Percentiles rank a stretch among this genome's conserved stretches.
These are phyloP conservation scores for Saccharomyces hybrid DNA, from an alignment of 1,139 yeast genomes.

Conservation along the genomic window DNA sequence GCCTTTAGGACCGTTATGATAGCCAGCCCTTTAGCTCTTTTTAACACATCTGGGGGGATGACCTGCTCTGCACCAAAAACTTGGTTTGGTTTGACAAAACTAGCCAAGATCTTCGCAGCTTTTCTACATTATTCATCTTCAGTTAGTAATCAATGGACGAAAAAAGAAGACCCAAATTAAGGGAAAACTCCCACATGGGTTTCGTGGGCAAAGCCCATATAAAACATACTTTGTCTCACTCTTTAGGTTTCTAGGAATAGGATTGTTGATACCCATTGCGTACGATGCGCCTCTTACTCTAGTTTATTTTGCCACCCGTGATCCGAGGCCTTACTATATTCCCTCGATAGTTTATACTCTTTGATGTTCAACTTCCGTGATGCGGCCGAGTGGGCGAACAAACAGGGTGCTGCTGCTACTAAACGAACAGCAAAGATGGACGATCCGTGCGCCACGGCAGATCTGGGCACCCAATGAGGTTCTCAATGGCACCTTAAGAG, in stretches of 20 bases:
- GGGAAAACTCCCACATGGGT: not conserved
- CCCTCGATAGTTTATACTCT: not conserved
- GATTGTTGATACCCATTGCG: constrained; percentile 77
- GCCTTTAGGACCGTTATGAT: constrained; percentile 88
- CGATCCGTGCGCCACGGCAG: not conserved
- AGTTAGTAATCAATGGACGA: not conserved
- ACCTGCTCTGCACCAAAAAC: constrained; percentile 80
- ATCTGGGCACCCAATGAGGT: not conserved
- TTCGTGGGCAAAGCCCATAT: not conserved
- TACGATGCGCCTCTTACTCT: not conserved
- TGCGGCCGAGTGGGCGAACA: not conserved
- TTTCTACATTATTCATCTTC: constrained; percentile 41
- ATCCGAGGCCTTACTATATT: not conserved
- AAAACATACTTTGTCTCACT: constrained; percentile 73
- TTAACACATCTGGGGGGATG: constrained; percentile 81
- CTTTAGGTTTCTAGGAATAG: constrained; percentile 83
- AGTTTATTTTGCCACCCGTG: not conserved
- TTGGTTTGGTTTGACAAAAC: constrained; percentile 93
- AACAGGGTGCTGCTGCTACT: not conserved
- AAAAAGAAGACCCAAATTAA: not conserved
- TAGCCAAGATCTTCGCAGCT: constrained; percentile 88
- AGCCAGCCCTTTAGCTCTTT: constrained; percentile 90
- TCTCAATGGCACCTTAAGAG: not conserved
- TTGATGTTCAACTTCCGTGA: not conserved
- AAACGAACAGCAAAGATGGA: not conserved